Conservation (phyloP, 1,139 yeast genomes). For the Suhomyces bolitotheri region DNA sequence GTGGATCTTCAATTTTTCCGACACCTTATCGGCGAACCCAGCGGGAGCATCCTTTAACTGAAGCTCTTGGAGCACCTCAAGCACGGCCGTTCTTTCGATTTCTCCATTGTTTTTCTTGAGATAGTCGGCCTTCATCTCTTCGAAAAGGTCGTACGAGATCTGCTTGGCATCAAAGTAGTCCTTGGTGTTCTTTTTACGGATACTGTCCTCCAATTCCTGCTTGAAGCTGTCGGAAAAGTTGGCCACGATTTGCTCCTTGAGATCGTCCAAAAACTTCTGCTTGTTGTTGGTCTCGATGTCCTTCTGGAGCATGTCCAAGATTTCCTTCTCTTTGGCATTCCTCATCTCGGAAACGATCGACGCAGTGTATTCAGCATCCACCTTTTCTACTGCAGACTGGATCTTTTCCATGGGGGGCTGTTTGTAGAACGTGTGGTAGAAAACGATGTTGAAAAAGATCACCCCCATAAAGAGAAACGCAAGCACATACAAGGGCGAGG, state of each 20-base stretch:
- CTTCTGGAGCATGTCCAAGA: slow-evolving; percentile 18
- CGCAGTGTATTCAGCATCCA: slow-evolving; percentile 14
- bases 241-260: slow-evolving; percentile 13
- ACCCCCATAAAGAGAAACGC: slow-evolving; percentile 12
- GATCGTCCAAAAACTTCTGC: slow-evolving; percentile 17
- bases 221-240: slow-evolving; percentile 19
- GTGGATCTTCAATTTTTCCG: slow-evolving; percentile 16
- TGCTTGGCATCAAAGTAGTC: slow-evolving; percentile 21
- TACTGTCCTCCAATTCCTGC: slow-evolving; percentile 18
- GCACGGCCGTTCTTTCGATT: slow-evolving; percentile 20
- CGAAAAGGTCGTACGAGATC: slow-evolving; percentile 23
- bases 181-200: slow-evolving; percentile 22
- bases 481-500: slow-evolving; percentile 15
- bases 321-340: slow-evolving; percentile 19
- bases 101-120: slow-evolving; percentile 18
- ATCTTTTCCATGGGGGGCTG: slow-evolving; percentile 1
- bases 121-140: slow-evolving; percentile 25
- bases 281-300: slow-evolving; percentile 17
- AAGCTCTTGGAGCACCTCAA: slow-evolving; percentile 21
- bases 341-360: slow-evolving; percentile 16
- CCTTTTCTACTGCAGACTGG: slow-evolving; percentile 11
- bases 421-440: slow-evolving; percentile 8
- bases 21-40: slow-evolving; percentile 16
- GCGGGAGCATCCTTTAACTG: slow-evolving; percentile 11
- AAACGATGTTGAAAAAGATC: slow-evolving; percentile 13